These are phyloP conservation scores for Dendrocalamus latiflorus DNA, from an alignment of 202 grass and related monocot genomes.

Conservation along the genomic window DNA sequence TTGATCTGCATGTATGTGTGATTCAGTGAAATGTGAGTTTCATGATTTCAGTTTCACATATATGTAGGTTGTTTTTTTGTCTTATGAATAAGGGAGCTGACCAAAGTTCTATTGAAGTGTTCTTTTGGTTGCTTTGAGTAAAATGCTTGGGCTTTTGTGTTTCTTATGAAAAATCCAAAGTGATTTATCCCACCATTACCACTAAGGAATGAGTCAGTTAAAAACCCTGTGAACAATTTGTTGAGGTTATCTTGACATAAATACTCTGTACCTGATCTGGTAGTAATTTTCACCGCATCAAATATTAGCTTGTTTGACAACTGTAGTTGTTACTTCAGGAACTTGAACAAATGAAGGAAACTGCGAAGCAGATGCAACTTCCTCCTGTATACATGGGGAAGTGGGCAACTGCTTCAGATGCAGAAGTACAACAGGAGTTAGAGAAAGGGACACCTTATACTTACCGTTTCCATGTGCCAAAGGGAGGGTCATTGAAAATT, in stretches of 20 bases:
- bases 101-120: neutral
- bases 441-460: conserved; percentile 83
- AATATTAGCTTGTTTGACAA: neutral
- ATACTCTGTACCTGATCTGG: neutral
- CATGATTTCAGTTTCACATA: neutral
- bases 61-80: neutral
- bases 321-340: conserved; percentile 27
- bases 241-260: neutral
- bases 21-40: neutral
- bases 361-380: conserved; percentile 70
- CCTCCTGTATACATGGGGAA: conserved; percentile 93
- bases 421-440: conserved; percentile 63
- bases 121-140: neutral
- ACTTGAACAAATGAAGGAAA: conserved; percentile 66
- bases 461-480: conserved; percentile 42
- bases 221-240: neutral
- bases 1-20: neutral
- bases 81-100: neutral
- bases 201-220: neutral
- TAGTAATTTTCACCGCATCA: neutral
- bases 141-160: neutral
- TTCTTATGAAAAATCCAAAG: neutral
- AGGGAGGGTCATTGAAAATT: too few relatives aligned
- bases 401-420: conserved; percentile 77
- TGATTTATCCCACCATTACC: neutral